A percentile compares a stretch with the other conserved stretches of the same genome.
These are phyloP conservation scores for Oryza officinalis DNA, from an alignment of 176 grass and related monocot species.

Conservation along the genomic window DNA sequence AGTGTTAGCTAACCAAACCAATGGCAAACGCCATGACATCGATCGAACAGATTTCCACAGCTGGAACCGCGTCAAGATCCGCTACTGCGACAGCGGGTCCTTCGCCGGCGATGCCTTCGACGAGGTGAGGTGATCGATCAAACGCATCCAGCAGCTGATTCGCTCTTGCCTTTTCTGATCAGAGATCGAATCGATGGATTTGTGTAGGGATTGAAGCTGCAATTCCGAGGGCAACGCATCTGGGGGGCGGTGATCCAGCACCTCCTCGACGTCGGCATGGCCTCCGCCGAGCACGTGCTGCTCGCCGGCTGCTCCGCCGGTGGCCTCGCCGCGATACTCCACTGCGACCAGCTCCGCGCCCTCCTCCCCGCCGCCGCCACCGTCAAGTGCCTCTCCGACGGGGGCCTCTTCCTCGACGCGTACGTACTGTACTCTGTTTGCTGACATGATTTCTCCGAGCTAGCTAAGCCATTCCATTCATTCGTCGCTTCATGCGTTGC, in stretches of 20 bases:
- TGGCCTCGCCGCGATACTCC: slow-evolving; percentile 64
- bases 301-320: slow-evolving; percentile 87
- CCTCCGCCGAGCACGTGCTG: slow-evolving; percentile 51
- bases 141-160: background rate
- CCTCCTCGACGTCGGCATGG: slow-evolving; percentile 77
- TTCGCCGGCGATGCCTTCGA: slow-evolving; percentile 74
- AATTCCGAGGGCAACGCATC: slow-evolving; percentile 85
- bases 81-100: slow-evolving; percentile 88
- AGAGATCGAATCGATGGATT: background rate
- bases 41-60: slow-evolving; percentile 74
- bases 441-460: no score
- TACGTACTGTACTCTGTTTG: slow-evolving; percentile 14
- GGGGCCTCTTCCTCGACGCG: slow-evolving; percentile 83
- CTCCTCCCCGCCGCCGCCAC: slow-evolving; percentile 41
- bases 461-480: no score
- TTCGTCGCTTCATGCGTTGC: background rate
- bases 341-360: slow-evolving; percentile 76
- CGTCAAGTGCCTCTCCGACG: slow-evolving; percentile 93
- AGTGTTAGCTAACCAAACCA: no score
- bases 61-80: slow-evolving; percentile 86
- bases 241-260: slow-evolving; percentile 66
- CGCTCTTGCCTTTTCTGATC: background rate
- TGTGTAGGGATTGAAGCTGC: slow-evolving; percentile 39
- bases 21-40: no score
- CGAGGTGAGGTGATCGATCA: slow-evolving; percentile 31